Evolutionary conservation across 305 asterid species (phyloP), one percentile per base, ranked within the genome.

Genomic region (Solanum hybrid): DNA sequence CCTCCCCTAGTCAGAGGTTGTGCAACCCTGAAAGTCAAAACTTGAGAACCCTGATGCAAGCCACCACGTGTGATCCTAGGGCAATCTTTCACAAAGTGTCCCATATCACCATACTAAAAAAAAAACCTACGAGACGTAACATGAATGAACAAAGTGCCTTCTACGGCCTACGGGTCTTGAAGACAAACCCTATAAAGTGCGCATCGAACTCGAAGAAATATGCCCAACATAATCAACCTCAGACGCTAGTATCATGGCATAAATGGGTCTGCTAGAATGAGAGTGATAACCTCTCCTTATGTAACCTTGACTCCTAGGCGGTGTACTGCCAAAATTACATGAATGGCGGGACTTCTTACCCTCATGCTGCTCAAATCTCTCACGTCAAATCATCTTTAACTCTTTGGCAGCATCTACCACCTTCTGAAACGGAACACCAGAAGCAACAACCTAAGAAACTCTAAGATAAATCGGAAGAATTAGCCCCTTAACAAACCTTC

Each of bases 161-260:
- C 2, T 1, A 0, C 0, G 12, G 12, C 72, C 72, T 64, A 64
- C 1, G 0, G 1, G 72, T 64, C 72, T 64, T 1, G 27, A 7
- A 60, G 1, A 64, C 3, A 1, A 64, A 64, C 72, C 27, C 0
- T 64, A 0, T 64, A 1, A 64, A 22, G 72, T 64, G 2, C 5
- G 1, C 11, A 64, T 64, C 5, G 12, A 64, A 64, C 72, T 64
- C 1, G 10, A 22, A 64, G 27, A 22, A 64, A 22, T 64, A 64
- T 64, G 6, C 12, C 72, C 12, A 64, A 22, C 4, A 22, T 64
- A 64, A 22, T 3, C 12, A 64, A 0, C 12, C 72, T 64, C 1
- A 64, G 5, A 64, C 1, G 11, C 12, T 64, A 0, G 27, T 22
- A 64, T 22, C 27, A 1, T 64, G 27, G 3, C 27, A 64, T 64